Percentiles rank a stretch among this genome's conserved stretches.
Conservation (phyloP, 1,284 basidiomycete species). For the Leccinum ponderosum region DNA sequence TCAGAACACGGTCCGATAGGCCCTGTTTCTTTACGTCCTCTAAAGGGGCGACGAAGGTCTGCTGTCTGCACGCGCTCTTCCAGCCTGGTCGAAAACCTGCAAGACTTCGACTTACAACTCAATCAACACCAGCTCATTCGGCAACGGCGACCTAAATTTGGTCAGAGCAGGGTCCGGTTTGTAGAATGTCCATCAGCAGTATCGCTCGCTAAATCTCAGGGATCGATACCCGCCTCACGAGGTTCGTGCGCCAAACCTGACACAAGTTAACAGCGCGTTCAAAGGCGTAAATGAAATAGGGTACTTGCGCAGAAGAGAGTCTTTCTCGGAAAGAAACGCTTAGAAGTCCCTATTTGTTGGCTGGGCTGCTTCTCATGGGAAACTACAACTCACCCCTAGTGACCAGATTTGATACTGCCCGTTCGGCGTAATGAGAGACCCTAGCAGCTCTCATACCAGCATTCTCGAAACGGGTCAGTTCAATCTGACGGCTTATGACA, state of each 20-base stretch:
- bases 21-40: neutral
- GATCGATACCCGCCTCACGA: slow-evolving; percentile 55
- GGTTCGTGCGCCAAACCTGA: slow-evolving; percentile 56
- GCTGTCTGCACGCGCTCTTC: slow-evolving; percentile 8
- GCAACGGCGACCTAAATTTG: slow-evolving; percentile 12
- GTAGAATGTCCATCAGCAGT: slow-evolving; percentile 59
- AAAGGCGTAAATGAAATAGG: slow-evolving; percentile 61
- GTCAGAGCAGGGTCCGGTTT: slow-evolving; percentile 43
- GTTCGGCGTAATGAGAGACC: slow-evolving; percentile 48
- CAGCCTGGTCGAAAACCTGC: too few relatives aligned
- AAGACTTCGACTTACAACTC: slow-evolving; percentile 15
- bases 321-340: slow-evolving; percentile 60
- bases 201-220: slow-evolving; percentile 61
- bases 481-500: neutral
- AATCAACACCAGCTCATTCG: slow-evolving; percentile 8
- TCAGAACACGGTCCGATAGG: neutral
- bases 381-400: slow-evolving; percentile 70
- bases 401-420: slow-evolving; percentile 85
- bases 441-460: slow-evolving; percentile 35
- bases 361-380: slow-evolving; percentile 85
- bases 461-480: slow-evolving; percentile 49
- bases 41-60: slow-evolving; percentile 10
- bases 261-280: slow-evolving; percentile 49
- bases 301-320: slow-evolving; percentile 66
- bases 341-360: slow-evolving; percentile 72